phyloP scores from a whole-genome alignment of 176 grass and related monocot species.

The Cenchrus fungigraminus region DNA sequence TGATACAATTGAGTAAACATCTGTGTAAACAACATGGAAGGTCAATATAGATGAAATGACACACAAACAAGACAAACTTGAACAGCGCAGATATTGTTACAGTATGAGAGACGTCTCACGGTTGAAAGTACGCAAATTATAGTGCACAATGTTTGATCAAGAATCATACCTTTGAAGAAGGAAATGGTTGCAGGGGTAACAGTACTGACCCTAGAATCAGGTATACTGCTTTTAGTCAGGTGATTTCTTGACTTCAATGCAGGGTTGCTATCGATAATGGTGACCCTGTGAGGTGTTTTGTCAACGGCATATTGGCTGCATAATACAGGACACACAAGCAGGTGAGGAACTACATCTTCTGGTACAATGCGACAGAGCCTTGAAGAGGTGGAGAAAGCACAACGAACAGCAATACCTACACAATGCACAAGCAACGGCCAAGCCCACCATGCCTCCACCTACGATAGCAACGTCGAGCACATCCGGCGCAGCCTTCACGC shows the following conservation, averaged over 20 bases:
- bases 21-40: not conserved
- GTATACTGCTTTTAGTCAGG: slow-evolving; percentile 63
- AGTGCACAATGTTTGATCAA: slow-evolving; percentile 5
- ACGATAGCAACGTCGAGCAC: slow-evolving; percentile 78
- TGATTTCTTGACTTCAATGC: slow-evolving; percentile 59
- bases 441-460: slow-evolving; percentile 93
- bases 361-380: no score
- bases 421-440: slow-evolving; percentile 85
- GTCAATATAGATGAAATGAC: not conserved
- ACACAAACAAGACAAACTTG: not conserved
- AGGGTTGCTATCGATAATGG: slow-evolving; percentile 78
- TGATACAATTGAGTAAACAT: not conserved
- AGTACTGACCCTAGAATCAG: slow-evolving; percentile 90
- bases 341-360: slow-evolving; percentile 1
- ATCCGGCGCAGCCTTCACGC: slow-evolving; percentile 29
- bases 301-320: slow-evolving; percentile 74
- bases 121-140: not conserved
- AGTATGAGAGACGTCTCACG: not conserved
- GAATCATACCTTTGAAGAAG: slow-evolving; percentile 74
- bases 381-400: not conserved
- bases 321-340: slow-evolving; percentile 28
- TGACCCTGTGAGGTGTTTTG: slow-evolving; percentile 70
- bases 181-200: slow-evolving; percentile 88
- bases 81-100: not conserved
- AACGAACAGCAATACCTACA: slow-evolving; percentile 71